A percentile compares a stretch with the other conserved stretches of the same genome.
phyloP scores from a whole-genome alignment of 2,329 filamentous ascomycete species.

The Stemphylium lycopersici region DNA sequence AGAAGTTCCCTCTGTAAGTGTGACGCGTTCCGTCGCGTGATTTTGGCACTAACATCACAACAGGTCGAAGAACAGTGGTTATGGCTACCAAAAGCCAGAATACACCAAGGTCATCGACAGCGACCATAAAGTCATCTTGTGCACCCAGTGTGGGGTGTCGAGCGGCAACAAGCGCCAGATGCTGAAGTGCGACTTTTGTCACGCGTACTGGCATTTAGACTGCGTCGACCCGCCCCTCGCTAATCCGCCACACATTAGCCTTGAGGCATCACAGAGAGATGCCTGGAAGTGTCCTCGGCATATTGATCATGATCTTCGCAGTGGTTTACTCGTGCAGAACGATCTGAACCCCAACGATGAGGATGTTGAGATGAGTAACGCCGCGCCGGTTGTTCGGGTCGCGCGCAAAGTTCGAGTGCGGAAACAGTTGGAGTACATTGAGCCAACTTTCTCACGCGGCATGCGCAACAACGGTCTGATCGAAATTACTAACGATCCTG shows the following conservation, averaged over 20 bases:
- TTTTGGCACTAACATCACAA: constrained; percentile 33
- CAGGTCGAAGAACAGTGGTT: constrained; percentile 49
- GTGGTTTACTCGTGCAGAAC: constrained; percentile 40
- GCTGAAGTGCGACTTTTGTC: constrained; percentile 84
- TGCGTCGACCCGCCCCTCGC: constrained; percentile 86
- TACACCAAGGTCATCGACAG: constrained; percentile 69
- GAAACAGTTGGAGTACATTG: constrained; percentile 55
- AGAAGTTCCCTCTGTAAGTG: constrained; percentile 64
- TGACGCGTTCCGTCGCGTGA: constrained; percentile 35
- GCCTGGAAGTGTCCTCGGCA: constrained; percentile 92
- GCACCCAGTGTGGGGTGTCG: constrained; percentile 74
- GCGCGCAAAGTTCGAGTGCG: constrained; percentile 56
- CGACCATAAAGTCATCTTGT: constrained; percentile 78
- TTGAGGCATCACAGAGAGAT: constrained; percentile 62
- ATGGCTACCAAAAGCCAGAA: constrained; percentile 49
- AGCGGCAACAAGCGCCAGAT: constrained; percentile 71
- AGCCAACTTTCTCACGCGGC: constrained; percentile 64
- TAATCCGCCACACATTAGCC: constrained; percentile 68
- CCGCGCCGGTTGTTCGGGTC: constrained; percentile 33
- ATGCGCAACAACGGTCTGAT: constrained; percentile 59
- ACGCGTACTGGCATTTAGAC: constrained; percentile 87
- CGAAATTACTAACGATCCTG: constrained; percentile 52
- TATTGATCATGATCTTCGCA: constrained; percentile 72
- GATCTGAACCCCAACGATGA: constrained; percentile 38
- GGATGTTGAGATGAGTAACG: constrained; percentile 40